Conservation (phyloP, 805 yeast species). For the Spathaspora arborariae region DNA sequence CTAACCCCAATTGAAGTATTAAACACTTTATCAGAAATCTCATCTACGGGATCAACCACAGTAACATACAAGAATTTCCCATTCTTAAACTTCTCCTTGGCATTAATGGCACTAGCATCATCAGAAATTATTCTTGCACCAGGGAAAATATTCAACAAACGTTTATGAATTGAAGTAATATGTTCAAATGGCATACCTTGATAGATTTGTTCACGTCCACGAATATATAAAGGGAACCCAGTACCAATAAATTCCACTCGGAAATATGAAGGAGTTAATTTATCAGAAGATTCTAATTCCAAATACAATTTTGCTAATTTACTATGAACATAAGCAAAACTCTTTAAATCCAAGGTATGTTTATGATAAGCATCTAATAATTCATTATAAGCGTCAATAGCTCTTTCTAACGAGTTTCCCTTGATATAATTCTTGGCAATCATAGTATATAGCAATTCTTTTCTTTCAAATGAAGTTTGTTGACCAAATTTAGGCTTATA, state of each 20-base stretch:
- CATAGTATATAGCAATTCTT: constrained; percentile 64
- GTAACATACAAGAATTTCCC: constrained; percentile 74
- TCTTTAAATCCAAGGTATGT: constrained; percentile 69
- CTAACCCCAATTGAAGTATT: constrained; percentile 58
- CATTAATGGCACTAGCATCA: constrained; percentile 52
- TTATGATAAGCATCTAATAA: constrained; percentile 70
- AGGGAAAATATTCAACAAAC: constrained; percentile 71
- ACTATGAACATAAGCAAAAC: constrained; percentile 67
- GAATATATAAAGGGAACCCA: constrained; percentile 75
- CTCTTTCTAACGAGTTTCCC: constrained; percentile 76
- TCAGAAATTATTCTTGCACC: constrained; percentile 70
- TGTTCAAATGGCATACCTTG: constrained; percentile 89
- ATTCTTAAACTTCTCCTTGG: constrained; percentile 49
- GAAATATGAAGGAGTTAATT: constrained; percentile 74
- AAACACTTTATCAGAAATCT: constrained; percentile 43
- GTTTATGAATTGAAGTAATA: constrained; percentile 74
- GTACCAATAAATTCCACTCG: constrained; percentile 76
- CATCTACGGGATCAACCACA: constrained; percentile 66
- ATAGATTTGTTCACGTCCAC: constrained; percentile 75
- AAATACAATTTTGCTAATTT: constrained; percentile 66
- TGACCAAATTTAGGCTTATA: constrained; percentile 70
- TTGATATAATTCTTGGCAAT: constrained; percentile 66
- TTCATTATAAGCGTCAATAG: constrained; percentile 74
- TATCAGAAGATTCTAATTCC: constrained; percentile 63
- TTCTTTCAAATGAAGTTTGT: constrained; percentile 77